Evolutionary conservation across 1,284 basidiomycete genomes (phyloP).

Genomic region (Rhodotorula glutinis): DNA sequence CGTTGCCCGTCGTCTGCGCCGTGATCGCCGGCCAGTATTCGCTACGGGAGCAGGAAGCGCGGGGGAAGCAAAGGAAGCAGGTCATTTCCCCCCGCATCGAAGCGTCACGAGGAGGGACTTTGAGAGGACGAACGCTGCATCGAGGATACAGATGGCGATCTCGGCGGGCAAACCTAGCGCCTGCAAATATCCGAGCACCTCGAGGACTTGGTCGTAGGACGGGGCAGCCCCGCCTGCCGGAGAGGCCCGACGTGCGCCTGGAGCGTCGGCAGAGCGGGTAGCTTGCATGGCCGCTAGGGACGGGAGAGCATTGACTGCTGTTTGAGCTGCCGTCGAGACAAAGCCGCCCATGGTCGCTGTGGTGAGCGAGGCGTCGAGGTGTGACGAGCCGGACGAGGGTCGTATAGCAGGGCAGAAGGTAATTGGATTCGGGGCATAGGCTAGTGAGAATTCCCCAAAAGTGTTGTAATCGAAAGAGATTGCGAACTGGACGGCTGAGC

Average conservation of each 20-base stretch:
- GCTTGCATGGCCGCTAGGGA: slow-evolving; percentile 1
- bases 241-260: background rate
- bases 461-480: no score
- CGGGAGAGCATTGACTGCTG: background rate
- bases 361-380: background rate
- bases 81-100: background rate
- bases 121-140: slow-evolving; percentile 14
- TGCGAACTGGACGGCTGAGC: background rate
- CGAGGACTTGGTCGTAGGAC: background rate
- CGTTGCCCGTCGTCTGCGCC: background rate
- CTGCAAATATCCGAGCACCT: slow-evolving; percentile 1
- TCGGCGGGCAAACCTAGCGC: slow-evolving; percentile 11
- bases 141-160: slow-evolving; percentile 14
- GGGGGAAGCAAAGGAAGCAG: no score
- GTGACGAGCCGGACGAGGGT: background rate
- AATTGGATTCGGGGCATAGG: background rate
- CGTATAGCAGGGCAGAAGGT: background rate
- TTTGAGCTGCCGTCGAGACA: background rate
- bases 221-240: background rate
- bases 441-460: background rate
- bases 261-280: background rate
- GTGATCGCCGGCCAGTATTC: slow-evolving; percentile 10
- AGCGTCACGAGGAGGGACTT: no score
- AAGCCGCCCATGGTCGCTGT: background rate
- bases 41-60: background rate